A percentile compares a stretch with the other conserved stretches of the same genome.
Evolutionary conservation across 305 asterid genomes (phyloP).

Genomic region (Plantago coronopus): DNA sequence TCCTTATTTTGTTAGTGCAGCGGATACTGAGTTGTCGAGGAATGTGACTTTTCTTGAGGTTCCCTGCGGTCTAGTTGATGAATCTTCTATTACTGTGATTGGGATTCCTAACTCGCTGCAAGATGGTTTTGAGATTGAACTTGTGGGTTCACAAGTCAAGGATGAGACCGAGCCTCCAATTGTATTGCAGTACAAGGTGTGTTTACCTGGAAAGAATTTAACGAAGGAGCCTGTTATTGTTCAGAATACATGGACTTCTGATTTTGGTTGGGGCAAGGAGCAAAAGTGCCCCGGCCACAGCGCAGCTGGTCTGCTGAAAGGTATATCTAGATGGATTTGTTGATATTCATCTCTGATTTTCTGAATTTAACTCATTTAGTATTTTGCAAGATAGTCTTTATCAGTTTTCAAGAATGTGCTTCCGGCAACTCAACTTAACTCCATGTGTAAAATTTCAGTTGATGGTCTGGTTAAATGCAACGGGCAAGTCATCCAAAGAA

Average conservation of each 20-base stretch:
- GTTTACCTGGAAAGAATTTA: conserved; percentile 69
- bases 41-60: conserved; percentile 40
- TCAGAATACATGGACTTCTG: conserved; percentile 79
- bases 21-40: conserved; percentile 28
- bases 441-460: conserved; percentile 43
- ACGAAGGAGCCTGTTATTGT: conserved; percentile 61
- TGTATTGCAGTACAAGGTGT: conserved; percentile 57
- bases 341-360: too few relatives aligned
- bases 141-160: conserved; percentile 52
- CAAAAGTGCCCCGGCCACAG: conserved; percentile 81
- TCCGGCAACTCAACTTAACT: conserved; percentile 19
- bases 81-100: conserved; percentile 74
- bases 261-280: conserved; percentile 80
- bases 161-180: conserved; percentile 57
- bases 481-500: conserved; percentile 37
- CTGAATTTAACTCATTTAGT: too few relatives aligned
- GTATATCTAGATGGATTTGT: conserved; percentile 26
- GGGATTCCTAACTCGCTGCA: conserved; percentile 58
- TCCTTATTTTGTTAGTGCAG: conserved; percentile 46
- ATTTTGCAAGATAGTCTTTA: not conserved
- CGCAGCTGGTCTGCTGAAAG: conserved; percentile 35
- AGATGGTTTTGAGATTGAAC: conserved; percentile 61
- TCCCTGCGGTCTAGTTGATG: conserved; percentile 88
- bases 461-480: conserved; percentile 84
- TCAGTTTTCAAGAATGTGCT: conserved; percentile 4